Base-by-base conservation (phyloP, 345 rosid species). In the Combretum micranthum region DNA sequence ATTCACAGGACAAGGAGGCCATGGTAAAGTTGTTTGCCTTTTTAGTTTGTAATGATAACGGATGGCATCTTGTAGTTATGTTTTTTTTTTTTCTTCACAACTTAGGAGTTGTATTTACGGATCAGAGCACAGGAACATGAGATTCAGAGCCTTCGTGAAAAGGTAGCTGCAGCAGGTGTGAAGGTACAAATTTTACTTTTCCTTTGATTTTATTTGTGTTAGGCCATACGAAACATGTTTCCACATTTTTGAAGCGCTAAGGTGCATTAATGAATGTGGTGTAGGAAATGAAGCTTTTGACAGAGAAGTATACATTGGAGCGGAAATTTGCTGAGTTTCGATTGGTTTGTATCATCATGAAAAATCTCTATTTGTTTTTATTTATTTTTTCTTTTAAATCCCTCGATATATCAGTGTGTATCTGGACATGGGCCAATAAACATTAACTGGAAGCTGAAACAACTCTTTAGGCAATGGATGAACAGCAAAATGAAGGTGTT, bases 241-340 rank as follows among this genome's bases (percentile, higher is more conserved):
- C 20, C 37, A 17, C 47, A 4, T 50, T 15, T 20, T 22, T 52
- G 3, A 19, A 13, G 14, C 14, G 22, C 9, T 32, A 32, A 32
- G 13, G 50, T 66, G 56, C 44, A 15, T 66, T 66, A 53, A 20
- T 64, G 47, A 53, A 42, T 60, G 47, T 73, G 19, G 59, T 44
- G 64, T 87, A 93, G 99, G 96, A 93, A 69, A 60, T 93, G 83
- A 92, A 87, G 74, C 66, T 82, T 66, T 68, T 82, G 63, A 85
- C 72, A 66, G 99, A 93, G 62, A 87, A 85, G 68, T 85, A 73
- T 72, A 74, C 77, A 3, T 62, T 84, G 66, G 99, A 93, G 75
- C 85, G 87, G 80, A 87, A 82, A 73, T 75, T 85, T 60, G 79
- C 99, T n/a, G 96, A 93, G 64, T 80, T 93, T 52, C 74, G 96